Conservation (phyloP, 1,284 basidiomycete genomes). For the Rhodotorula glutinis region DNA sequence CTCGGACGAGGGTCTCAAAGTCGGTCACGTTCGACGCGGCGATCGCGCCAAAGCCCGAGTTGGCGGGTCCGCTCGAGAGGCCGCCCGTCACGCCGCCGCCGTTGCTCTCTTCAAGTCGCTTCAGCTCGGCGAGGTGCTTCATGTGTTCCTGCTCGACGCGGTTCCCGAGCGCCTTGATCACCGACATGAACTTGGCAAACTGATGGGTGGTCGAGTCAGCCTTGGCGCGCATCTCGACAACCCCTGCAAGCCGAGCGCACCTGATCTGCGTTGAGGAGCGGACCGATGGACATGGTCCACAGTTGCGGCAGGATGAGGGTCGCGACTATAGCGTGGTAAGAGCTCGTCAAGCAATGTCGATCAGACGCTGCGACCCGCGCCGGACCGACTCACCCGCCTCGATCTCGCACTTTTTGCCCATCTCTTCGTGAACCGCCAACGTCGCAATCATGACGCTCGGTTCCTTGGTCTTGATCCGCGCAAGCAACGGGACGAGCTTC, state of each 20-base stretch:
- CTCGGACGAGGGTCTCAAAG: constrained; percentile 45
- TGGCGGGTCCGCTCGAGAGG: constrained; percentile 46
- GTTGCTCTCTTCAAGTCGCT: constrained; percentile 67
- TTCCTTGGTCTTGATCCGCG: constrained; percentile 93
- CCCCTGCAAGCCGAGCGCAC: background rate
- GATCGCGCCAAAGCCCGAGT: constrained; percentile 26
- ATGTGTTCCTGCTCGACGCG: constrained; percentile 82
- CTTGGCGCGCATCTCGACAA: too few relatives aligned
- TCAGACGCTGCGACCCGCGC: too few relatives aligned
- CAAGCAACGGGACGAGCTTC: constrained; percentile 87
- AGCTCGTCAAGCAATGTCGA: background rate
- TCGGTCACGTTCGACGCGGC: constrained; percentile 37
- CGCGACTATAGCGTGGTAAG: constrained; percentile 55
- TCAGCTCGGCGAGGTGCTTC: constrained; percentile 76
- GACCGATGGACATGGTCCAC: constrained; percentile 97
- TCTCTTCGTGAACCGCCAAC: constrained; percentile 88
- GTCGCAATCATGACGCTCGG: constrained; percentile 92
- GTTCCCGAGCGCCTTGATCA: constrained; percentile 56
- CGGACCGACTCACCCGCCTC: constrained; percentile 60
- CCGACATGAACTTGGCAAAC: constrained; percentile 58
- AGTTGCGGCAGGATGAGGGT: constrained; percentile 88
- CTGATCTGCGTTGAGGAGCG: constrained; percentile 70
- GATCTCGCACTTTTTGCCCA: constrained; percentile 91
- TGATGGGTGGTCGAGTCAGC: constrained; percentile 52
- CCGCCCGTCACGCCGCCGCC: background rate